These are phyloP conservation scores for Saccharum officinarum DNA, from an alignment of 176 grass and related monocot species.

Conservation along the genomic window DNA sequence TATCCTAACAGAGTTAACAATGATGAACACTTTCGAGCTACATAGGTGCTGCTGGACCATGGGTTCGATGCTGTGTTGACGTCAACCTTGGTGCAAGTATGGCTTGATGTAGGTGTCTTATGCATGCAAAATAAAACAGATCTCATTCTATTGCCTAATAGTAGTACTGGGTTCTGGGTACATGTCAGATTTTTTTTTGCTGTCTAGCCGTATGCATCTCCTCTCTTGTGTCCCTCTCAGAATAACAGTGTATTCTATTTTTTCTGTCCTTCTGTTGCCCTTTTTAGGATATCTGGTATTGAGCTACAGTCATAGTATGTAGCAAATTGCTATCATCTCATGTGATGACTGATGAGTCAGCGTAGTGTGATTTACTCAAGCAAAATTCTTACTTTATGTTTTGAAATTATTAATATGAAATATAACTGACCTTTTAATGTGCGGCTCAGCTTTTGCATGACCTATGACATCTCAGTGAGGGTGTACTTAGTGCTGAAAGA, in stretches of 20 bases:
- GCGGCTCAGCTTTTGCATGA: not conserved
- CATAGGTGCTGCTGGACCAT: slow-evolving; percentile 9
- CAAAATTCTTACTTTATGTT: not conserved
- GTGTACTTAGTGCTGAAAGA: not conserved
- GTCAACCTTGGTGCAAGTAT: not conserved
- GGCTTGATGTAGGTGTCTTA: slow-evolving; percentile 25
- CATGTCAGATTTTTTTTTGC: slow-evolving; percentile 22
- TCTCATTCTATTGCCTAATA: slow-evolving; percentile 6
- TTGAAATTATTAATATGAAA: slow-evolving; percentile 28
- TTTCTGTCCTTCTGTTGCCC: not conserved
- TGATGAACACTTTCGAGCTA: slow-evolving; percentile 1
- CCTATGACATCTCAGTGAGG: not conserved
- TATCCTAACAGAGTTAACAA: slow-evolving; percentile 12
- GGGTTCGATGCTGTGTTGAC: not conserved
- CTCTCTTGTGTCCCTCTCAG: slow-evolving; percentile 40
- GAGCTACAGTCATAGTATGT: slow-evolving; percentile 27
- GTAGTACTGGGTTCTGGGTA: not conserved
- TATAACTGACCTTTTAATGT: not conserved
- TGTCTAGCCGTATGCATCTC: not conserved
- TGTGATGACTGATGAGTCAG: slow-evolving; percentile 1
- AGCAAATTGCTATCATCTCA: slow-evolving; percentile 19
- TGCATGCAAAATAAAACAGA: slow-evolving; percentile 26
- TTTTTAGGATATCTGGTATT: slow-evolving; percentile 29
- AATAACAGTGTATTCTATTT: slow-evolving; percentile 7
- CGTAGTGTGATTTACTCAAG: slow-evolving; percentile 18